These are phyloP conservation scores for Ganoderma sp. DNA, from an alignment of 1,284 basidiomycete genomes.

Conservation along the genomic window DNA sequence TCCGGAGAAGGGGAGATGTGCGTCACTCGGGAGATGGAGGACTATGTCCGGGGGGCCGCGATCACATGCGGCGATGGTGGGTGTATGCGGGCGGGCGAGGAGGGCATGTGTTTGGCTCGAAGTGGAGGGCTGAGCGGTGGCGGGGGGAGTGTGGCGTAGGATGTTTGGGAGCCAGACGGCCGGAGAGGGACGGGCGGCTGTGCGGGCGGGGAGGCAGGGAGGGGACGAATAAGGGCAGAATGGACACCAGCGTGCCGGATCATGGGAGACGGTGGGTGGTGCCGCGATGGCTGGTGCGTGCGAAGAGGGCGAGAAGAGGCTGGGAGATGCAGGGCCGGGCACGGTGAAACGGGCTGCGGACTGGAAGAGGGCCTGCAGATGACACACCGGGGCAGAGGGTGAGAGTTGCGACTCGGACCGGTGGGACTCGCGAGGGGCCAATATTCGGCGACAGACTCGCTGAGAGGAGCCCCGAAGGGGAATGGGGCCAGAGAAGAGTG, in stretches of 20 bases:
- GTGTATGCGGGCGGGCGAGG: neutral
- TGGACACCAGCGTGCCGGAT: constrained; percentile 7
- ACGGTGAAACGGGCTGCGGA: constrained; percentile 8
- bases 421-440: neutral
- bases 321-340: constrained; percentile 3
- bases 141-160: neutral
- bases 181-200: neutral
- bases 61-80: neutral
- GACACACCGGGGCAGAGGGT: constrained; percentile 17
- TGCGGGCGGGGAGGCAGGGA: neutral
- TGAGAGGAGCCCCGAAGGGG: neutral
- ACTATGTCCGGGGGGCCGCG: constrained; percentile 7
- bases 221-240: constrained; percentile 1
- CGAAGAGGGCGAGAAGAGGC: neutral
- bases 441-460: neutral
- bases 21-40: constrained; percentile 3
- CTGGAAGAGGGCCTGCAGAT: constrained; percentile 7
- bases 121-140: neutral
- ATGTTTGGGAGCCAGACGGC: neutral
- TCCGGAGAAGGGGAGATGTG: constrained; percentile 1
- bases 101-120: neutral
- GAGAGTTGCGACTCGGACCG: constrained; percentile 11
- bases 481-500: neutral
- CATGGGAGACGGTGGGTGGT: neutral
- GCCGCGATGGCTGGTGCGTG: neutral